Percentiles rank a stretch among this genome's conserved stretches.
phyloP scores from a whole-genome alignment of 805 yeast species.

The Starmerella roubikii region DNA sequence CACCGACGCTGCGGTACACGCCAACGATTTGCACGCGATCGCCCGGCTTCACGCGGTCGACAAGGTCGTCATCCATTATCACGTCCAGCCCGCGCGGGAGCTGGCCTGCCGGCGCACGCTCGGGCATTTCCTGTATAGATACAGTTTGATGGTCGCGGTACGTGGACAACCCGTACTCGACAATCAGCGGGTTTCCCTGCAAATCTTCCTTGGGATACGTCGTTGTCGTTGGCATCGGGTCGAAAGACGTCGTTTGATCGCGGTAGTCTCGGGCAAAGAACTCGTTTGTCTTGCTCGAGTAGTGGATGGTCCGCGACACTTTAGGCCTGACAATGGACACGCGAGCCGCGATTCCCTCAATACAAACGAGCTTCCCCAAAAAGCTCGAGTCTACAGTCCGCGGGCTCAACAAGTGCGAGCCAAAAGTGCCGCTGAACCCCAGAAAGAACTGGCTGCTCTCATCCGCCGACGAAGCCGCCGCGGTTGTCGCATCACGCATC shows the following conservation, averaged over 20 bases:
- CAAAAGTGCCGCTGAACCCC: constrained; percentile 83
- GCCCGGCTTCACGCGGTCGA: constrained; percentile 86
- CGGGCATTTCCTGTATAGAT: constrained; percentile 95
- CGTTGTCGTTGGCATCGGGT: constrained; percentile 69
- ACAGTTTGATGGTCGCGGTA: constrained; percentile 90
- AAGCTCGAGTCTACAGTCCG: constrained; percentile 67
- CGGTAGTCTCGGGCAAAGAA: constrained; percentile 86
- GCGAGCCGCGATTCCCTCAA: constrained; percentile 91
- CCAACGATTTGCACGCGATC: constrained; percentile 92
- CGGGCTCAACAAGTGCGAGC: constrained; percentile 75
- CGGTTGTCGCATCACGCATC: constrained; percentile 46
- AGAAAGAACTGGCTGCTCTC: constrained; percentile 55
- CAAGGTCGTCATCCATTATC: constrained; percentile 87
- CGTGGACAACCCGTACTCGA: constrained; percentile 87
- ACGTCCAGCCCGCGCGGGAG: constrained; percentile 87
- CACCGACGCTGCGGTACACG: constrained; percentile 83
- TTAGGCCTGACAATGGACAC: constrained; percentile 91
- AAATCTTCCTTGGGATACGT: constrained; percentile 87
- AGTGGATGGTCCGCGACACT: constrained; percentile 80
- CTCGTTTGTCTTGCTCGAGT: constrained; percentile 67
- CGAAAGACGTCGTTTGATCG: constrained; percentile 83
- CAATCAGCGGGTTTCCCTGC: constrained; percentile 73
- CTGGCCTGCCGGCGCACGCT: constrained; percentile 95
- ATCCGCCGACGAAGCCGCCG: constrained; percentile 31
- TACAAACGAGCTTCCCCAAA: constrained; percentile 67